Evolutionary conservation across 1,284 basidiomycete species (phyloP), one percentile per base, ranked within the genome.

Genomic region (Bjerkandera adusta): DNA sequence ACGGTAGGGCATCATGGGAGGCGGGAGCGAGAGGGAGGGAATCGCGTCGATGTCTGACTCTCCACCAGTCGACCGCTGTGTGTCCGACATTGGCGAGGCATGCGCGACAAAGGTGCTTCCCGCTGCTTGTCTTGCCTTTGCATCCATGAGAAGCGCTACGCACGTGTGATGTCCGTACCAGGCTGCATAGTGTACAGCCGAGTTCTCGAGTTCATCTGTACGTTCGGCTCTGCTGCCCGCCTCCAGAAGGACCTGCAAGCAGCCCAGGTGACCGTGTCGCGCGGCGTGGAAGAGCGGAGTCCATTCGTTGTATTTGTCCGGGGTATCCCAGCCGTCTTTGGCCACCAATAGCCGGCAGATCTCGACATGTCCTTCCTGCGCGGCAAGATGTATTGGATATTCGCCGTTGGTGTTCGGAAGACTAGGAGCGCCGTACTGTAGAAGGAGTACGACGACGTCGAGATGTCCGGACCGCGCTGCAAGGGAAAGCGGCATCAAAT

Each of bases 231-330:
- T 80, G 52, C 85, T 84, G 3, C 92, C 89, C 5, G 89, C 87
- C 27, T 83, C 78, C 8, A 99, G 76, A 24, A 99, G 73, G 26
- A 91, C 77, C 36, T 73, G 70, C 41, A 98, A 79, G 62, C 91
- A 97, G 8, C 76, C 75, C 21, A 78, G 69, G 58, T 88, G 89
- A 1, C 97, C 96, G 54, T 92, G 87, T 25, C 93, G 85, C 1
- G 95, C 90, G 3, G 97, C 94, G 65, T 99, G 96, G 64, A 97
- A 95, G 40, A 98, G 76, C 16, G 97, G 96, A 5, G 96, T 99
- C 94, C 97, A 98, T 64, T 96, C 90, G 61, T 97, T 92, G 67
- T 95, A 94, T 65, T 97, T 99, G 74, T 99, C 96, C 4, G 86
- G 83, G 20, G 83, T 76, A 64, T 99, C 92, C 81, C 91, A 92